Evolutionary conservation across 306 rosid species (phyloP).

Genomic region (Cicer yamashitae): DNA sequence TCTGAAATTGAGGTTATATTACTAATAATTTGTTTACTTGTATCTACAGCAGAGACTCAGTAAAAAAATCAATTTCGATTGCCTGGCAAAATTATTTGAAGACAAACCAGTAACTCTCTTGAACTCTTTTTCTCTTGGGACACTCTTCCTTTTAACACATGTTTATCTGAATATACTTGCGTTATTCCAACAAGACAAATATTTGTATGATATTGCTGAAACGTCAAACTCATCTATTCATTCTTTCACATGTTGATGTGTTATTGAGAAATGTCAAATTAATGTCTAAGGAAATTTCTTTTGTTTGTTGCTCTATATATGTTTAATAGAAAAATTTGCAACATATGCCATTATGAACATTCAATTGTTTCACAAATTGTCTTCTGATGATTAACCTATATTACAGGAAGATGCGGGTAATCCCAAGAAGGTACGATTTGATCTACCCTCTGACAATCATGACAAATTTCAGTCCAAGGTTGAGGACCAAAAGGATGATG

Average conservation of each 20-base stretch:
- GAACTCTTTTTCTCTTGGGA: conserved; percentile 26
- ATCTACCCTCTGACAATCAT: conserved; percentile 35
- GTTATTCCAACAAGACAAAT: neutral
- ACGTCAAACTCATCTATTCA: neutral
- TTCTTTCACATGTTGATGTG: neutral
- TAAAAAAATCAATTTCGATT: conserved; percentile 67
- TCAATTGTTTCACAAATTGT: conserved; percentile 1
- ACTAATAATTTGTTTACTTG: conserved; percentile 34
- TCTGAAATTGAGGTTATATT: neutral
- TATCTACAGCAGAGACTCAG: conserved; percentile 63
- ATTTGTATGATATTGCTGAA: neutral
- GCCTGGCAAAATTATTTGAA: conserved; percentile 56
- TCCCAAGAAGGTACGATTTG: conserved; percentile 45
- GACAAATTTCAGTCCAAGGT: conserved; percentile 2
- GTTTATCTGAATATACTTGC: neutral
- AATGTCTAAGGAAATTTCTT: conserved; percentile 6
- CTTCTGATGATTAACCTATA: conserved; percentile 1
- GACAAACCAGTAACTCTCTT: conserved; percentile 52
- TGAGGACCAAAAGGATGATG: conserved; percentile 30
- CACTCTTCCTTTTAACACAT: neutral
- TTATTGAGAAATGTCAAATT: neutral
- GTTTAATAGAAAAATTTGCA: neutral
- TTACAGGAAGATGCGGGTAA: conserved; percentile 36
- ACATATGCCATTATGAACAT: neutral
- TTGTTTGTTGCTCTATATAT: neutral